phyloP scores from a whole-genome alignment of 2,329 filamentous ascomycete species.

The Epichloe sibirici region DNA sequence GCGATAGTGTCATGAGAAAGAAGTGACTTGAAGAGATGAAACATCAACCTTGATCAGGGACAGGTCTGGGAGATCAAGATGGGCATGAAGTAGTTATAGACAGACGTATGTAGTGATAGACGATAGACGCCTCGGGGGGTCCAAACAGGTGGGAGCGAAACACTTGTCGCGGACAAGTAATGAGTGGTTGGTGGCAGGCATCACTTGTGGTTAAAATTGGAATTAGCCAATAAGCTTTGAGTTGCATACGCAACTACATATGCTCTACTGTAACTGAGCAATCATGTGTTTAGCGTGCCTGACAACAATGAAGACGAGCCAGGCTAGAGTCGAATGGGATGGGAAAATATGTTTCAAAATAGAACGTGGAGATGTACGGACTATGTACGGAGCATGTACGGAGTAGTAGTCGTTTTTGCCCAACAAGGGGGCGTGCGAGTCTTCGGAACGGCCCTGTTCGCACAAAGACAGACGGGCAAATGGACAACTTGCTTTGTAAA shows the following conservation, averaged over 20 bases:
- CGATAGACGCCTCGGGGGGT: background rate
- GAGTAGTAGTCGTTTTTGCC: background rate
- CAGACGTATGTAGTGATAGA: too few relatives aligned
- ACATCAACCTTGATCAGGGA: slow-evolving; percentile 13
- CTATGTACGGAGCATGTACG: too few relatives aligned
- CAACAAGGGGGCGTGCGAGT: slow-evolving; percentile 1
- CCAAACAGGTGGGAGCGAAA: background rate
- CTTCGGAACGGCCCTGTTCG: background rate
- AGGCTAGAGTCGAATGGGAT: background rate
- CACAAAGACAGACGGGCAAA: background rate
- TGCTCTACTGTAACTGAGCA: too few relatives aligned
- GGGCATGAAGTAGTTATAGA: slow-evolving; percentile 4
- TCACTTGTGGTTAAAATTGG: slow-evolving; percentile 1
- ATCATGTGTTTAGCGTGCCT: background rate
- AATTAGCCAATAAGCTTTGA: background rate
- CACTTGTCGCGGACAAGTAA: background rate
- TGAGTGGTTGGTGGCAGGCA: background rate
- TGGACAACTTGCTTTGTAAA: background rate
- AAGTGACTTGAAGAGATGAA: slow-evolving; percentile 1
- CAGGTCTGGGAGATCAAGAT: slow-evolving; percentile 15
- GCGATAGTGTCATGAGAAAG: too few relatives aligned
- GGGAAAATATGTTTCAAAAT: slow-evolving; percentile 3
- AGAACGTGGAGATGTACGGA: slow-evolving; percentile 3
- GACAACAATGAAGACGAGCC: slow-evolving; percentile 1
- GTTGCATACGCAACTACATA: too few relatives aligned